Evolutionary conservation across 495 filamentous ascomycete species (phyloP), one percentile per base, ranked within the genome.

Genomic region (Neurospora africana): DNA sequence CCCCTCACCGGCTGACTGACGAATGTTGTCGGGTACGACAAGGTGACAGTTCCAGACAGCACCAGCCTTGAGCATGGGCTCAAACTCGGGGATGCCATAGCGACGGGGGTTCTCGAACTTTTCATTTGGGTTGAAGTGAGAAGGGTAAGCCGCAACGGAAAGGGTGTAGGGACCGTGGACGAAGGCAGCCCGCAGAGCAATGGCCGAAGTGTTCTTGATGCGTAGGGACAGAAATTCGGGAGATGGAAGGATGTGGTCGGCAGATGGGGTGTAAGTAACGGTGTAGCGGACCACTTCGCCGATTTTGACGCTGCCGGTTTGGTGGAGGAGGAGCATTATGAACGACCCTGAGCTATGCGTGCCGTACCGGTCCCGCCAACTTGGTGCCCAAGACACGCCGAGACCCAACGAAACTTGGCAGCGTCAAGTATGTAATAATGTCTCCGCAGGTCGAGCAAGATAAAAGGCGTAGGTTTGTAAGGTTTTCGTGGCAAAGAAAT

Each of bases 111-210:
- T 83, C 33, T 90, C 87, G 69, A 90, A 87, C 71, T 91, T 92
- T 73, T 83, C 80, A 78, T 97, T 92, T 5, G 94, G 93, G 76
- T 92, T 87, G 80, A 94, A 98, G 43, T 84, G 86, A 0, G 89
- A 84, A 5, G 94, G 93, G 76, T 93, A 95, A 21, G 93, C 91
- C 47, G 95, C 89, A 10, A 93, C 88, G 74, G 93, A 92, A 10
- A 98, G 86, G 1, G 89, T 97, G 80, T 99, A 99, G 3, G 95
- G 95, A 1, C 95, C 95, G 81, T 97, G 95, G 47, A 99, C 88
- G 78, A 97, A 99, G 43, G 95, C 95, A 68, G 95, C 95, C 75
- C 95, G 92, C 15, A 98, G 84, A 5, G 95, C 90, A 72, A 95
- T 91, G 17, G 94, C 90, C 27, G 92, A 94, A n/a, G 91, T 92